Conservation (phyloP, 345 rosid species). For the Streptanthus diversifolius region DNA sequence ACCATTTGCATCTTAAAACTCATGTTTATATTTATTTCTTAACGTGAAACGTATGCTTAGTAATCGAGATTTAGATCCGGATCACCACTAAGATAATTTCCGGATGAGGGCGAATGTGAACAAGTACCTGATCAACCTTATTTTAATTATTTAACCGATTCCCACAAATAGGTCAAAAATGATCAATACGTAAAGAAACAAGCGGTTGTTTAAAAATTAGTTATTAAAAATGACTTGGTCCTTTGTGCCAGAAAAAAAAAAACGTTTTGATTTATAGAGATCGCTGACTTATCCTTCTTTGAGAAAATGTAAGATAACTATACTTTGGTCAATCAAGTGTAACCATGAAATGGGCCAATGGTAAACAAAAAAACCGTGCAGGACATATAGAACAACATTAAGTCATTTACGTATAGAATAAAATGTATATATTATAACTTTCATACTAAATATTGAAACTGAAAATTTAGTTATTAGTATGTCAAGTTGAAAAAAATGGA, state of each 20-base stretch:
- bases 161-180: conserved; percentile 28
- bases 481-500: conserved; percentile 24
- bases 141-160: background rate
- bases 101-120: conserved; percentile 24
- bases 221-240: conserved; percentile 12
- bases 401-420: too few relatives aligned
- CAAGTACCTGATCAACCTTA: conserved; percentile 8
- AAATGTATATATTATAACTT: too few relatives aligned
- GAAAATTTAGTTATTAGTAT: conserved; percentile 18
- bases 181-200: conserved; percentile 24
- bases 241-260: background rate
- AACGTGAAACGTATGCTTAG: background rate
- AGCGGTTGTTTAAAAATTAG: conserved; percentile 16
- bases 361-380: background rate
- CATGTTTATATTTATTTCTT: background rate
- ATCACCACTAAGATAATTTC: conserved; percentile 11
- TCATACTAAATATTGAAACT: background rate
- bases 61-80: background rate
- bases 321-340: conserved; percentile 13
- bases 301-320: conserved; percentile 17
- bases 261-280: conserved; percentile 12
- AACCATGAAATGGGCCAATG: background rate
- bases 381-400: background rate
- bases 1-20: too few relatives aligned
- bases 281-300: conserved; percentile 15